A percentile compares a stretch with the other conserved stretches of the same genome.
Conservation (phyloP, 2,329 filamentous ascomycete genomes). For the Coniosporium tulheliwenetii region DNA sequence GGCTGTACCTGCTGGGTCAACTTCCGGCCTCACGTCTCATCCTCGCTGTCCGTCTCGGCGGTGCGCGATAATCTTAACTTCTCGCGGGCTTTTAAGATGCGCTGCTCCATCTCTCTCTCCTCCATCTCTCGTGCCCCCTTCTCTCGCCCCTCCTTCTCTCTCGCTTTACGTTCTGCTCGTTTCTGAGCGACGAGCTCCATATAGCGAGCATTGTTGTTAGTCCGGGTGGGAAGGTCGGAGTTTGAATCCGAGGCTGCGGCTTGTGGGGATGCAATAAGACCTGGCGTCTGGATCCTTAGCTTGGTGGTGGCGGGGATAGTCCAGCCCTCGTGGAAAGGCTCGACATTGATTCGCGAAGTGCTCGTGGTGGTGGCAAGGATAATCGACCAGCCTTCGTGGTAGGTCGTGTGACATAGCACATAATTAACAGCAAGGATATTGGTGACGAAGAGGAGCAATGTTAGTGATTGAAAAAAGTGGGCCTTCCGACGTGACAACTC, state of each 20-base stretch:
- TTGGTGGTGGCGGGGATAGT: too few species aligned
- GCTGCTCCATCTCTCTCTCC: constrained; percentile 25
- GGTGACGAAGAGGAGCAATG: too few species aligned
- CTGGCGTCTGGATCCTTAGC: constrained; percentile 14
- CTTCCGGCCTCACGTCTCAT: constrained; percentile 28
- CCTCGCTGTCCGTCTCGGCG: constrained; percentile 33
- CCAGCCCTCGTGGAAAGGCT: too few species aligned
- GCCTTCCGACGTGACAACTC: too few species aligned
- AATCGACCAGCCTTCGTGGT: too few species aligned
- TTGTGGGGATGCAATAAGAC: constrained; percentile 17
- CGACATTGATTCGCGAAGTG: too few species aligned
- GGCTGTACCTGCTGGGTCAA: constrained; percentile 56
- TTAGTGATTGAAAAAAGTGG: too few species aligned
- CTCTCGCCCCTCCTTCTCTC: constrained; percentile 39
- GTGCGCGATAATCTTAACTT: constrained; percentile 10
- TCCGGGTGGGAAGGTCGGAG: constrained; percentile 23
- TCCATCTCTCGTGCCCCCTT: too few species aligned
- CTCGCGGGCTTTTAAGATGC: constrained; percentile 9
- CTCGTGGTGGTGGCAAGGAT: too few species aligned
- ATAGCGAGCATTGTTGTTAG: constrained; percentile 43
- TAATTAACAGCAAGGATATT: too few species aligned
- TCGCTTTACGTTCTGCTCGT: constrained; percentile 51
- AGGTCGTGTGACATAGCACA: too few species aligned
- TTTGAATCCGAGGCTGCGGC: constrained; percentile 27
- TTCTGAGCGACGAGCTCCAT: constrained; percentile 59